Percentiles rank a stretch among this genome's conserved stretches.
These are phyloP conservation scores for Verticillium zaregamsianum DNA, from an alignment of 2,329 filamentous ascomycete genomes.

Conservation along the genomic window DNA sequence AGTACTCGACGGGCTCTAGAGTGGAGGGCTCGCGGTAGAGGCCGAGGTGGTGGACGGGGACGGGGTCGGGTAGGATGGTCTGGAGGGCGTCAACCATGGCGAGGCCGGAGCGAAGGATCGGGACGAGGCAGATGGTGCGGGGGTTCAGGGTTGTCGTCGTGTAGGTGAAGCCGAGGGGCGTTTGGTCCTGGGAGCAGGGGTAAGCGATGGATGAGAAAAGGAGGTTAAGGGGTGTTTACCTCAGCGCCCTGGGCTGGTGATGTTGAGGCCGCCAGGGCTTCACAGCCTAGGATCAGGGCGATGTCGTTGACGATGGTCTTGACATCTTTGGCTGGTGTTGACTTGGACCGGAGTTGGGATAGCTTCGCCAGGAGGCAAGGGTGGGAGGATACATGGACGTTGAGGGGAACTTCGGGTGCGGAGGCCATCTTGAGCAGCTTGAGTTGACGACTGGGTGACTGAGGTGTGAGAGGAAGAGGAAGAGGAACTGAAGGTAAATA, in stretches of 20 bases:
- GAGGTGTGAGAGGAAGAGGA: neutral
- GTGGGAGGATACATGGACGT: conserved; percentile 77
- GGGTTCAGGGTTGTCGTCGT: conserved; percentile 60
- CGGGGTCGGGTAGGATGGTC: conserved; percentile 72
- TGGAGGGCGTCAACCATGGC: conserved; percentile 88
- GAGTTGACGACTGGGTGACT: neutral
- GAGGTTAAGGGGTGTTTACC: conserved; percentile 40
- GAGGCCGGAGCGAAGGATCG: conserved; percentile 87
- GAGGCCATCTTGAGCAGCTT: conserved; percentile 22
- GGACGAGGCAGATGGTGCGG: conserved; percentile 71
- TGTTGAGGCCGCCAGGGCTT: conserved; percentile 68
- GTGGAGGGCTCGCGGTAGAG: conserved; percentile 88
- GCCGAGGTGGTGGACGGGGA: conserved; percentile 88
- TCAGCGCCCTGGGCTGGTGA: conserved; percentile 54
- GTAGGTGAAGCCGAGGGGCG: conserved; percentile 75
- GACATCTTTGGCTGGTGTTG: conserved; percentile 68
- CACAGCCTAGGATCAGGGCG: conserved; percentile 72
- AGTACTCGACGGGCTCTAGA: conserved; percentile 78
- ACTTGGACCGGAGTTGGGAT: conserved; percentile 76
- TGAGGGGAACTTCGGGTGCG: conserved; percentile 43
- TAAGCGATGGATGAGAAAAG: neutral
- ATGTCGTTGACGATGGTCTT: conserved; percentile 85
- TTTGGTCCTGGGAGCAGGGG: conserved; percentile 56
- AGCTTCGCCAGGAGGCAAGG: conserved; percentile 87
- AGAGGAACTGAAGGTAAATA: conserved; percentile 2